These are phyloP conservation scores for Boletus rubropictus DNA, from an alignment of 768 basidiomycete genomes.

Conservation along the genomic window DNA sequence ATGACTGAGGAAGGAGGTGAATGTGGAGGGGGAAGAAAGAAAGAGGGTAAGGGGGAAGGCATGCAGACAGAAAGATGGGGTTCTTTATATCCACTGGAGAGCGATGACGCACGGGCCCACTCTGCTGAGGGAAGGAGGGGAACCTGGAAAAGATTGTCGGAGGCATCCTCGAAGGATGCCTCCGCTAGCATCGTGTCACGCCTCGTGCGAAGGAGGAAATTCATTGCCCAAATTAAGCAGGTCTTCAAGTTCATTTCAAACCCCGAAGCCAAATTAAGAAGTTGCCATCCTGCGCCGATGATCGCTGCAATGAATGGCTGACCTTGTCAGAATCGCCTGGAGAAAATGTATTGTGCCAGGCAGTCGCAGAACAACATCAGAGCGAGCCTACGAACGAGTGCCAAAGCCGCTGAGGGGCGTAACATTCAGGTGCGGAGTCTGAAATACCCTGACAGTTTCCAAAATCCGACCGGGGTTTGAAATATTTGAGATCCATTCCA, in stretches of 20 bases:
- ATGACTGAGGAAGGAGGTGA: slow-evolving; percentile 14
- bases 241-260: slow-evolving; percentile 24
- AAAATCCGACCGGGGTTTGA: too few species aligned
- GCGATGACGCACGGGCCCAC: slow-evolving; percentile 28
- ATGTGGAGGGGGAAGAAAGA: slow-evolving; percentile 13
- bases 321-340: too few species aligned
- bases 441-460: too few species aligned
- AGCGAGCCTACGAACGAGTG: too few species aligned
- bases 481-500: too few species aligned
- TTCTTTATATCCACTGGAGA: slow-evolving; percentile 23
- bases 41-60: slow-evolving; percentile 5
- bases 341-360: too few species aligned
- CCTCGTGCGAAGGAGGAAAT: slow-evolving; percentile 5
- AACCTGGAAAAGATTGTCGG: slow-evolving; percentile 14
- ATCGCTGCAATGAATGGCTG: slow-evolving; percentile 6
- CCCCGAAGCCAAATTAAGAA: slow-evolving; percentile 16
- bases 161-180: slow-evolving; percentile 22
- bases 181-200: slow-evolving; percentile 17
- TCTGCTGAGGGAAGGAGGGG: slow-evolving; percentile 16
- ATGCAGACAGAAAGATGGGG: slow-evolving; percentile 7
- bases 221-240: slow-evolving; percentile 22
- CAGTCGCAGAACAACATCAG: too few species aligned
- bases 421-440: too few species aligned
- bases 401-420: too few species aligned
- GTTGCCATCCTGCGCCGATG: slow-evolving; percentile 11